Conservation (phyloP, 23 red algal genomes). For the Gracilaria vermiculophylla region DNA sequence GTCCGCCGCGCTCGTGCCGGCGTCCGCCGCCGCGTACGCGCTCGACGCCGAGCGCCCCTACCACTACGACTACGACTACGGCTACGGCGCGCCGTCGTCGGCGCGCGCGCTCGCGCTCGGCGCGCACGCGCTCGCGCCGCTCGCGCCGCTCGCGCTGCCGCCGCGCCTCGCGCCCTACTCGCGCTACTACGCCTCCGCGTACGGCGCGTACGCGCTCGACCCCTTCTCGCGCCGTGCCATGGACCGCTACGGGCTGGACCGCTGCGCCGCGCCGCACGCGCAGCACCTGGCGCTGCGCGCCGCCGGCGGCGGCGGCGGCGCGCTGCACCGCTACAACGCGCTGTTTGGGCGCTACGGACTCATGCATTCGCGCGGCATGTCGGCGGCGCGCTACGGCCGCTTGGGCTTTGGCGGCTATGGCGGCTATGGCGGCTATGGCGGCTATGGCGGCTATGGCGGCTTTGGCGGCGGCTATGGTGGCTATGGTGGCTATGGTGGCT, state of each 20-base stretch:
- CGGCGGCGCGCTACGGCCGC: background rate
- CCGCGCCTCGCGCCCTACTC: background rate
- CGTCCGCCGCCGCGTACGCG: too few species aligned
- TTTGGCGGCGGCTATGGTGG: background rate
- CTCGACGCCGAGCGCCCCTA: too few species aligned
- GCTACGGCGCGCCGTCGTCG: too few species aligned
- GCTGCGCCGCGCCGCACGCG: too few species aligned
- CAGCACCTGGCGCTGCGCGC: background rate
- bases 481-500: background rate
- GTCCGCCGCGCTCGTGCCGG: too few species aligned
- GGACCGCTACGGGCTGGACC: conserved; percentile 7
- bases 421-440: background rate
- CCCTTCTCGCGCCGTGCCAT: background rate
- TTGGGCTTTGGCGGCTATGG: background rate
- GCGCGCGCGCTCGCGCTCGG: too few species aligned
- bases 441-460: background rate
- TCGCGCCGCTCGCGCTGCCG: too few species aligned
- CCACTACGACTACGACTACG: too few species aligned
- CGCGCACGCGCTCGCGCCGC: too few species aligned
- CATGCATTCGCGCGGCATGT: background rate
- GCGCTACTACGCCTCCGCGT: background rate
- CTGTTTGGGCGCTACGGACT: conserved; percentile 20
- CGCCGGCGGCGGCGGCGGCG: background rate
- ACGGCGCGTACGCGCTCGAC: conserved; percentile 7
- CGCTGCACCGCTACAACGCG: background rate